Percentiles rank a stretch among this genome's conserved stretches.
Conservation (phyloP, 331 rosid species). For the Quercus lobata region DNA sequence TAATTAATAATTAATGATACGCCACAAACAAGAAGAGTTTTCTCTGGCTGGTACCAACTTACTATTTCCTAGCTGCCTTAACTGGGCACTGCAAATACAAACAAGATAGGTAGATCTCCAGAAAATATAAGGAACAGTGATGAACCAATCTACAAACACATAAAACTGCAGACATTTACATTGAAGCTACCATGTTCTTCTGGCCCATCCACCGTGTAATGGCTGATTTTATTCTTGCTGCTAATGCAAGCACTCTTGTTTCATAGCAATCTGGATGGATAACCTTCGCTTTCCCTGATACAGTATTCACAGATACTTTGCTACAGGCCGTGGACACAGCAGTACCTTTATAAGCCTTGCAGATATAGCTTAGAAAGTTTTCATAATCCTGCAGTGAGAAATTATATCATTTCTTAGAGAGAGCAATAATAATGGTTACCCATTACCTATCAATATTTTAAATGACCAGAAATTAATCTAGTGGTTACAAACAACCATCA, state of each 20-base stretch:
- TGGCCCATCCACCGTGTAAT: conserved; percentile 37
- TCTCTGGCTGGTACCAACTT: background rate
- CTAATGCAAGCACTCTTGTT: conserved; percentile 18
- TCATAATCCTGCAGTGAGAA: conserved; percentile 66
- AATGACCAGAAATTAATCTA: background rate
- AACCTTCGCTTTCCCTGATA: conserved; percentile 14
- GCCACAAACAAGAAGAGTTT: background rate
- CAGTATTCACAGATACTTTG: conserved; percentile 25
- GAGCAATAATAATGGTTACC: background rate
- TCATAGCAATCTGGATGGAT: conserved; percentile 26
- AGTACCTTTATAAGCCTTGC: conserved; percentile 67
- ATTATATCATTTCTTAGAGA: background rate
- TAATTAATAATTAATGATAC: background rate
- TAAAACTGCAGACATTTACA: conserved; percentile 17
- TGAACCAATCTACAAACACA: background rate
- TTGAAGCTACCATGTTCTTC: conserved; percentile 26
- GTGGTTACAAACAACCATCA: background rate
- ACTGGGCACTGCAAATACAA: background rate
- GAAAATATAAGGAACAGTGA: background rate
- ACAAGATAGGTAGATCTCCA: background rate
- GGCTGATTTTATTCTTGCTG: conserved; percentile 37
- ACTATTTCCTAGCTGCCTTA: background rate
- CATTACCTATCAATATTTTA: too few relatives aligned
- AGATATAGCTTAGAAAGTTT: conserved; percentile 60
- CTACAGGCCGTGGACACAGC: conserved; percentile 38